Percentiles rank a stretch among this genome's conserved stretches.
Evolutionary conservation across 2,329 filamentous ascomycete genomes (phyloP).

Genomic region (Alternaria gansuensis): DNA sequence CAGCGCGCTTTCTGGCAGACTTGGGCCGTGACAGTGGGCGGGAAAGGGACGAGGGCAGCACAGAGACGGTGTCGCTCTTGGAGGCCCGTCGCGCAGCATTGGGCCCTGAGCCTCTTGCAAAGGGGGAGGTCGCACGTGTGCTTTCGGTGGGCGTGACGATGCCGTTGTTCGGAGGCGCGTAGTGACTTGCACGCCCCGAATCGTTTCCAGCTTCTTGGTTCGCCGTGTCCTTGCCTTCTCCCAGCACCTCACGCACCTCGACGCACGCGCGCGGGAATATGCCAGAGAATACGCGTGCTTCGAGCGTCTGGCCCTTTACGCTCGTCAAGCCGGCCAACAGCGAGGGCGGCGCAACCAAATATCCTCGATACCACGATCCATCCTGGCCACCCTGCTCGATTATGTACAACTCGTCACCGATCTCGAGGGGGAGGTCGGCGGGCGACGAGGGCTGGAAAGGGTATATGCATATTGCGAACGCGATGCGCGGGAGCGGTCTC

Average conservation of each 20-base stretch:
- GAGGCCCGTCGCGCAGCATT: conserved; percentile 33
- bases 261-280: conserved; percentile 96
- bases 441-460: conserved; percentile 88
- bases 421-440: conserved; percentile 93
- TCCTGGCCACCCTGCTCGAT: conserved; percentile 90
- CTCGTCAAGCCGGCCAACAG: conserved; percentile 90
- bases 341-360: conserved; percentile 92
- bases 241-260: conserved; percentile 90
- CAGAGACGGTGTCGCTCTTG: conserved; percentile 39
- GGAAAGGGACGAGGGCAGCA: conserved; percentile 35
- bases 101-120: conserved; percentile 26
- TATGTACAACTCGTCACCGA: conserved; percentile 98
- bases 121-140: conserved; percentile 43
- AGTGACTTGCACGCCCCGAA: conserved; percentile 29
- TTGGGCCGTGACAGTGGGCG: conserved; percentile 42
- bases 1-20: conserved; percentile 47
- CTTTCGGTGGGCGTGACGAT: conserved; percentile 52
- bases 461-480: conserved; percentile 95
- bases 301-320: conserved; percentile 88
- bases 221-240: conserved; percentile 57
- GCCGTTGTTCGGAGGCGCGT: conserved; percentile 47
- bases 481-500: conserved; percentile 95
- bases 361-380: conserved; percentile 92
- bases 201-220: conserved; percentile 29
- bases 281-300: conserved; percentile 96